A percentile compares a stretch with the other conserved stretches of the same genome.
These are phyloP conservation scores for Casaregolazyma suthepensis DNA, from an alignment of 1,139 yeast genomes.

Conservation along the genomic window DNA sequence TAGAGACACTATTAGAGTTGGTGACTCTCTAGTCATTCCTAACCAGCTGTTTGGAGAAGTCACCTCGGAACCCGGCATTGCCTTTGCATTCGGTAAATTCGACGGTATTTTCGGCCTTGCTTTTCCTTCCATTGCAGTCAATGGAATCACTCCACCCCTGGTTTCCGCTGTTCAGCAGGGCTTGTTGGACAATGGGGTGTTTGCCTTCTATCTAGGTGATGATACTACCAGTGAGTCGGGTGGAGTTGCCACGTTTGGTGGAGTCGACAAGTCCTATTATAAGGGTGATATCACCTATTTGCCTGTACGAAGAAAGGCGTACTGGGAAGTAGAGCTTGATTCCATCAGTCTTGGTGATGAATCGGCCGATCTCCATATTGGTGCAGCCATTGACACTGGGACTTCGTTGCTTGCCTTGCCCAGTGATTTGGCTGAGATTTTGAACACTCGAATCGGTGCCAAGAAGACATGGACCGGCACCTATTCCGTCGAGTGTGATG, in stretches of 20 bases:
- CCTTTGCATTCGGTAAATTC: conserved; percentile 93
- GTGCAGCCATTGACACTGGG: conserved; percentile 98
- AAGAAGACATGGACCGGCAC: conserved; percentile 96
- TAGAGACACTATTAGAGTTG: conserved; percentile 71
- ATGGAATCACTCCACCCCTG: conserved; percentile 85
- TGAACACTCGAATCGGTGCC: conserved; percentile 94
- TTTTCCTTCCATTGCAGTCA: conserved; percentile 82
- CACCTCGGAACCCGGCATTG: conserved; percentile 93
- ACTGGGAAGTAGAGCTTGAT: conserved; percentile 95
- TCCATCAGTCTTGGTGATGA: conserved; percentile 89
- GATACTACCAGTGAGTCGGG: conserved; percentile 57
- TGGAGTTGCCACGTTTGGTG: conserved; percentile 93
- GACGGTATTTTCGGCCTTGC: conserved; percentile 96
- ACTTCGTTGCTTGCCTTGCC: conserved; percentile 94
- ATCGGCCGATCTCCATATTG: conserved; percentile 76
- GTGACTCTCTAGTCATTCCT: conserved; percentile 69
- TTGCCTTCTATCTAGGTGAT: conserved; percentile 88
- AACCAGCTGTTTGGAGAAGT: conserved; percentile 95
- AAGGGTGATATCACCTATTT: conserved; percentile 84
- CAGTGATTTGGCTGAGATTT: conserved; percentile 87
- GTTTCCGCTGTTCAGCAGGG: conserved; percentile 82
- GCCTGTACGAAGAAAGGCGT: conserved; percentile 98
- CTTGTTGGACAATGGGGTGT: conserved; percentile 72
- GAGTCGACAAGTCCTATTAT: conserved; percentile 68
- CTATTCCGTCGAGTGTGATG: conserved; percentile 82